Evolutionary conservation across 768 basidiomycete species (phyloP), one percentile per base, ranked within the genome.

Genomic region (Boletus sp.): DNA sequence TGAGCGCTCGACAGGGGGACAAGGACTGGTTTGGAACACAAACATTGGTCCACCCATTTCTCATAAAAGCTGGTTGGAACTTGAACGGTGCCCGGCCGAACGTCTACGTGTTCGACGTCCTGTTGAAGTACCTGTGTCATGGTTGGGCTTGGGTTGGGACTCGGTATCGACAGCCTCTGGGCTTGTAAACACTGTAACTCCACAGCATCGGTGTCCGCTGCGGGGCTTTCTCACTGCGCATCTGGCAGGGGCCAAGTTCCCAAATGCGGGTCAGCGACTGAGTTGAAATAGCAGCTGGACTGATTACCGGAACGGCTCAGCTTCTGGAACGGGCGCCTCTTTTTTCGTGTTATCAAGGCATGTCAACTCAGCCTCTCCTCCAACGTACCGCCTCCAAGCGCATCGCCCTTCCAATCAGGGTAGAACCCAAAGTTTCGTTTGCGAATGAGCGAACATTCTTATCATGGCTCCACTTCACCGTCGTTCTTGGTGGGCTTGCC

Each of bases 401-500:
- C 59, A 99, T 98, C 60, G 95, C 97, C 13, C 87, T 99, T 42
- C 96, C 97, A 37, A 84, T 99, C 61, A 84, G 93, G 60, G 90
- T 93, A 49, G 93, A 96, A 72, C 93, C 93, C 32, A 96, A 96
- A 64, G 93, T 96, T 56, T 92, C 92, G 44, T 96, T 95, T 63
- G 93, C 93, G 40, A 95, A 95, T 71, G 93, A 94, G 72, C 84
- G 91, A 52, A 94, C 97, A 0, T 98, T 98, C 75, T 79, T 99
- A 42, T 95, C 94, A 80, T 98, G 96, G 97, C 82, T 98, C 46
- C 94, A 97, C 72, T 98, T 97, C 71, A 94, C 95, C 38, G 93
- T 98, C 73, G 93, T 99, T 54, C 85, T 99, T 8, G 95, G 96
- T 29, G 97, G 97, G 53, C 81, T 99, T 43, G 90, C 94, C 2